Conservation (phyloP, 2,329 filamentous ascomycete genomes). For the Nothopassalora personata region DNA sequence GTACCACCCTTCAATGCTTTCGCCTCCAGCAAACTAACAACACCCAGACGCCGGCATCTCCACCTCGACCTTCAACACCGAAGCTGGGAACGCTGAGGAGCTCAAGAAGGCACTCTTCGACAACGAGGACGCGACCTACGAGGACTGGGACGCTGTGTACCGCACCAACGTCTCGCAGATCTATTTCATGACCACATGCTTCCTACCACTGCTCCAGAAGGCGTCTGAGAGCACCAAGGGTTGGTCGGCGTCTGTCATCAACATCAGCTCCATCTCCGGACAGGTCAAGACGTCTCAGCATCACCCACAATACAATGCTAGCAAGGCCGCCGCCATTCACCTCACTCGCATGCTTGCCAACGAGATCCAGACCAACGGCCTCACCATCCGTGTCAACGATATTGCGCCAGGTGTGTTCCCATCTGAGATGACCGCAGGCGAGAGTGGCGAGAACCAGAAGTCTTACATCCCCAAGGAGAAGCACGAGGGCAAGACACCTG, state of each 20-base stretch:
- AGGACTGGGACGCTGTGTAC: conserved; percentile 44
- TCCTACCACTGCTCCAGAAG: conserved; percentile 44
- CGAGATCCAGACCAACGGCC: conserved; percentile 47
- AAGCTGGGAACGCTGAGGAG: conserved; percentile 37
- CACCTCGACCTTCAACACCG: conserved; percentile 35
- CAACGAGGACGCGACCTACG: conserved; percentile 35
- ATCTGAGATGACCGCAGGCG: conserved; percentile 53
- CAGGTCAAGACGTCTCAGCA: conserved; percentile 44
- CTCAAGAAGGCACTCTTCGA: conserved; percentile 43
- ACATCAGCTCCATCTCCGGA: conserved; percentile 44
- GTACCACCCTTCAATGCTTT: neutral
- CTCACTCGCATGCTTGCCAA: conserved; percentile 52
- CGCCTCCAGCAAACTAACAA: neutral
- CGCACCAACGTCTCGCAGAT: conserved; percentile 45
- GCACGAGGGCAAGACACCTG: conserved; percentile 46
- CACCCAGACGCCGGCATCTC: conserved; percentile 35
- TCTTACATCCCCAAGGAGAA: conserved; percentile 49
- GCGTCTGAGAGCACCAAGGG: conserved; percentile 38
- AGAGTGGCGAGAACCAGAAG: conserved; percentile 51
- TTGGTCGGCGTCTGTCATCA: conserved; percentile 43
- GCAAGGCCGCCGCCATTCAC: conserved; percentile 46
- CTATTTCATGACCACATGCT: conserved; percentile 44
- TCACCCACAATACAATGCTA: conserved; percentile 46
- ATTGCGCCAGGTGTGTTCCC: conserved; percentile 53
- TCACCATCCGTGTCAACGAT: conserved; percentile 54